Evolutionary conservation across 352 stramenopile species (phyloP), one percentile per base, ranked within the genome.

Genomic region (Phytophthora podocarpi): DNA sequence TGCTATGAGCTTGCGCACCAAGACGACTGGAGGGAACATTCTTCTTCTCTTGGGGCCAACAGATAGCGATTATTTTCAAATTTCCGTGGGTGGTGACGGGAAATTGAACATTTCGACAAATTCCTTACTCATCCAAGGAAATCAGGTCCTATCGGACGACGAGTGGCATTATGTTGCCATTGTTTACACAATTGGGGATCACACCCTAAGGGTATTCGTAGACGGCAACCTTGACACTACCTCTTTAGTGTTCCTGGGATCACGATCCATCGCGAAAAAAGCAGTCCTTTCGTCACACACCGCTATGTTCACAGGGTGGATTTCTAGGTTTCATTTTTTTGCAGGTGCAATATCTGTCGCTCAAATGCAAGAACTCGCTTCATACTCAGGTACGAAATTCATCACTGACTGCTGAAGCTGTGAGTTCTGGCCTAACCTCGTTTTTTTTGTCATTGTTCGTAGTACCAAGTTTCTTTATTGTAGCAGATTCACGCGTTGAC

Each of bases 281-380:
- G 64, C 64, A 23, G 40, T 72, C 13, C 34, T 86, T 9, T 85
- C 69, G 1, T 48, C 40, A 12, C 9, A 21, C 13, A 26, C 37
- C 18, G 15, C 24, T n/a, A 40, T 27, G 3, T 85, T 85, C 42
- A 59, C 26, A 0, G 79, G 79, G 9, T 86, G 76, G 76, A 77
- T 89, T 15, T 58, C 67, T 4, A 59, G 67, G 1, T 74, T 86
- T 45, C 72, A 83, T 13, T 89, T 67, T 31, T 74, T 85, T 41
- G 24, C 72, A 20, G 68, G 54, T 12, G 63, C 67, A 13, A 67
- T 89, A 12, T 69, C 74, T 1, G 9, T 43, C 9, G 24, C 63
- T 20, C 66, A 89, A 63, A 46, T 86, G 2, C 23, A 69, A 30
- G 61, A 76, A 31, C 61, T 86, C 3, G 18, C 61, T 18, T 63